Evolutionary conservation across 176 grass and related monocot genomes (phyloP).

Genomic region (Rhynchospora breviuscula): DNA sequence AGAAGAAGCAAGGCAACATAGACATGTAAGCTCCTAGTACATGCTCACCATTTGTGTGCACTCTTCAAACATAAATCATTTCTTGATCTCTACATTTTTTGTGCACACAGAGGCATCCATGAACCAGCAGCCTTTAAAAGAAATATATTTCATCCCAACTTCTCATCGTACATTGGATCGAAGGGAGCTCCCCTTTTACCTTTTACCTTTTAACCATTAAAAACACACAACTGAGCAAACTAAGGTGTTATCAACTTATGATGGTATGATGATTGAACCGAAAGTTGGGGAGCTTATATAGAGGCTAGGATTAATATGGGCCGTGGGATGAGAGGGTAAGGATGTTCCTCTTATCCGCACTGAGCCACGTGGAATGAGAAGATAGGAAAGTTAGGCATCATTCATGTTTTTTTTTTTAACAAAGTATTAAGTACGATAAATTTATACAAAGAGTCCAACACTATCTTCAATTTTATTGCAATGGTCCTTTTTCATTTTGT

Average conservation of each 20-base stretch:
- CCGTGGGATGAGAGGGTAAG: constrained; percentile 34
- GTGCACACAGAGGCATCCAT: constrained; percentile 55
- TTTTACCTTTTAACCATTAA: not conserved
- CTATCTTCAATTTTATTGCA: not conserved
- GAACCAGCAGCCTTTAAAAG: constrained; percentile 48
- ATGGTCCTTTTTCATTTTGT: not conserved
- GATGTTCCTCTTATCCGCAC: not conserved
- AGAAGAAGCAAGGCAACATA: constrained; percentile 49
- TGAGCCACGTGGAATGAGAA: constrained; percentile 3
- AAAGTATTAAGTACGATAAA: not conserved
- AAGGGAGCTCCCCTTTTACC: constrained; percentile 56
- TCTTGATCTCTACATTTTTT: not conserved
- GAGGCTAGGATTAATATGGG: constrained; percentile 7
- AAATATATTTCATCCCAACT: constrained; percentile 41
- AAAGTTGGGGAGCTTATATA: constrained; percentile 46
- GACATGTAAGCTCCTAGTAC: constrained; percentile 51
- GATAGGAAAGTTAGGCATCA: not conserved
- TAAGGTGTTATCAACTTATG: not conserved
- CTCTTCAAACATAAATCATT: not conserved
- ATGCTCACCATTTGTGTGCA: constrained; percentile 57
- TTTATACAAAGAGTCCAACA: not conserved
- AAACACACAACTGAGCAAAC: not conserved
- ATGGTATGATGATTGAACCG: not conserved
- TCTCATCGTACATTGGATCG: constrained; percentile 63
- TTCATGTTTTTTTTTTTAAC: no score